phyloP scores from a whole-genome alignment of 2,329 filamentous ascomycete genomes.

The Curvularia sp. region DNA sequence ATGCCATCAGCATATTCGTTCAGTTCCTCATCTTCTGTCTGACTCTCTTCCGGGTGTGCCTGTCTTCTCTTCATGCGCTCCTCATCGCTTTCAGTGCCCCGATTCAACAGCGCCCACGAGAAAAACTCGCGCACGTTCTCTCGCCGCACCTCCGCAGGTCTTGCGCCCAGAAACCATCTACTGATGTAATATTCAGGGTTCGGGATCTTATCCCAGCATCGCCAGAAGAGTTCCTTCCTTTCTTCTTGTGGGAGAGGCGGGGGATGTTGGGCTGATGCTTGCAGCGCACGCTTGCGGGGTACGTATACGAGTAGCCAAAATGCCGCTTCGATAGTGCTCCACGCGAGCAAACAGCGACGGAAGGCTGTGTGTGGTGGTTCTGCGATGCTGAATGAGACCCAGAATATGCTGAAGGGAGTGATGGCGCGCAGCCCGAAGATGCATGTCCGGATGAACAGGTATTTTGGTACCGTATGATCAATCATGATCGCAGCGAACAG shows the following conservation, averaged over 20 bases:
- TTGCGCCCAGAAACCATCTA: constrained; percentile 71
- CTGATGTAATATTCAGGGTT: constrained; percentile 65
- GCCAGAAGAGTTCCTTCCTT: constrained; percentile 64
- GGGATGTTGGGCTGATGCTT: constrained; percentile 61
- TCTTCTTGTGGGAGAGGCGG: constrained; percentile 55
- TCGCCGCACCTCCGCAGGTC: constrained; percentile 63
- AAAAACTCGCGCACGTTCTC: constrained; percentile 74
- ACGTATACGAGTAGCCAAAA: constrained; percentile 65
- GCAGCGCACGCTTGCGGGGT: constrained; percentile 60
- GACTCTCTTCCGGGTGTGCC: constrained; percentile 27
- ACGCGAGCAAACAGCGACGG: constrained; percentile 52
- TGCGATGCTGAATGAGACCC: constrained; percentile 50
- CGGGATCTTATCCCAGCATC: constrained; percentile 63
- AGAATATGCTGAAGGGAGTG: constrained; percentile 59
- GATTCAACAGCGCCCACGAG: constrained; percentile 72
- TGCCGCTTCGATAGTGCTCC: constrained; percentile 59
- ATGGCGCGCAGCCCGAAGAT: constrained; percentile 60
- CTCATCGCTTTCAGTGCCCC: constrained; percentile 49
- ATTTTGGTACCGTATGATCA: constrained; percentile 49
- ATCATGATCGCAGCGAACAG: constrained; percentile 46
- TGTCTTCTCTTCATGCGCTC: constrained; percentile 23
- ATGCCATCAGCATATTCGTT: constrained; percentile 63
- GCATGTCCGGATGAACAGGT: constrained; percentile 57
- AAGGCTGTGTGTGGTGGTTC: constrained; percentile 41
- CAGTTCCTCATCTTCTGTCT: constrained; percentile 58